A percentile compares a stretch with the other conserved stretches of the same genome.
phyloP scores from a whole-genome alignment of 371 early-diverging fungal species.

The Cokeromyces recurvatus region DNA sequence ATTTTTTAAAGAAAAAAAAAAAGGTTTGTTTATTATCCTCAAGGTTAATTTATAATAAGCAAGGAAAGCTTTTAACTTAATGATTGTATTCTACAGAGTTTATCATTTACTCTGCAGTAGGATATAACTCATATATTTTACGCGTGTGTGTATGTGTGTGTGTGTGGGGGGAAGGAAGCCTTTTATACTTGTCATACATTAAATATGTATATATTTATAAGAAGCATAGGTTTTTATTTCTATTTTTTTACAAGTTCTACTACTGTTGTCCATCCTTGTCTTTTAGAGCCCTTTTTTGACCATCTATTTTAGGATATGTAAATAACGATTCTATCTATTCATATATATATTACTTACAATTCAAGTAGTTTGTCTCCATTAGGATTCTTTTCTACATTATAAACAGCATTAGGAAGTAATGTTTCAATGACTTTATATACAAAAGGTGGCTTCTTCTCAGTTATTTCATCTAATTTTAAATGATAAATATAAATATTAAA shows the following conservation, averaged over 20 bases:
- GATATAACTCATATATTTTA: too few relatives aligned
- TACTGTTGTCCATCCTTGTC: constrained; percentile 54
- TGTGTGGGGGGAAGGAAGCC: too few relatives aligned
- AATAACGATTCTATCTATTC: neutral
- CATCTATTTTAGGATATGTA: constrained; percentile 27
- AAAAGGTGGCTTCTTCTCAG: constrained; percentile 77
- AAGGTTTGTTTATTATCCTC: too few relatives aligned
- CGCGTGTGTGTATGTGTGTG: too few relatives aligned
- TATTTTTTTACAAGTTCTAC: constrained; percentile 6
- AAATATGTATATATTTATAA: too few relatives aligned
- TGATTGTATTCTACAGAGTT: too few relatives aligned
- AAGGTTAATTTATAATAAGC: too few relatives aligned
- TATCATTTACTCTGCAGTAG: too few relatives aligned
- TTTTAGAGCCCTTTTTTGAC: constrained; percentile 37
- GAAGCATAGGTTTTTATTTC: too few relatives aligned
- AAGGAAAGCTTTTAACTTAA: too few relatives aligned
- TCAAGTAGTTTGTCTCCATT: constrained; percentile 65
- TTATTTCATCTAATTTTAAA: constrained; percentile 43
- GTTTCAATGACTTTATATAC: constrained; percentile 87
- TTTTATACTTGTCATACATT: too few relatives aligned
- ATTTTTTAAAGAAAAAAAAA: too few relatives aligned
- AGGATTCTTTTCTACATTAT: constrained; percentile 57
- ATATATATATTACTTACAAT: constrained; percentile 48
- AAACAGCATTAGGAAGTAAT: constrained; percentile 73
- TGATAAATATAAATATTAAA: neutral